Base-by-base conservation (phyloP, 208 protist genomes). In the Ichthyophonus hoferi region DNA sequence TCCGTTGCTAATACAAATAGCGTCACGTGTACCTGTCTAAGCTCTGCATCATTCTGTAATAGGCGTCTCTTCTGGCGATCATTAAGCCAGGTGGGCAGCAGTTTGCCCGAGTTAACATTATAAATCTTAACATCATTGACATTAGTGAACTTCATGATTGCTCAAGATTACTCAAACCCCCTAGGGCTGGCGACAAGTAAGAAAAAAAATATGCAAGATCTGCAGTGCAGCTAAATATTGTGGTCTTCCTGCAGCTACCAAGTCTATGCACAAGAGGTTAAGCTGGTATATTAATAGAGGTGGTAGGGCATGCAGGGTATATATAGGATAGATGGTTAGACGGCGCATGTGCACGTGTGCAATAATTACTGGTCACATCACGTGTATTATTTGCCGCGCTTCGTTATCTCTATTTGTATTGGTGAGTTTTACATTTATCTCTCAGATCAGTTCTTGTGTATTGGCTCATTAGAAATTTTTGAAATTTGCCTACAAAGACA, bases 71-170 rank as follows among this genome's bases (percentile, higher is more conserved):
- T 77, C 81, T 95, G 92, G 17, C 88, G 87, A 40, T 95, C 88
- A 39, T 39, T 78, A 24, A 95, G 40, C 92, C 93, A 96, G 40
- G 94, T 91, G 40, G 94, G 94, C 58, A 96, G 34, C 33, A 89
- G 88, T 87, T 95, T 96, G 39, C 93, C 94, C 0, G 92, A 91
- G 39, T 92, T 91, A 31, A 95, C 82, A 87, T 96, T 93, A 83
- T 95, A 96, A 14, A 96, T 90, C 58, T 95, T 95, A n/a, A 95
- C 91, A 37, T 90, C 83, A 42, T 90, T 90, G 3, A 83, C 50
- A 14, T 40, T 50, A 1, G 79, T 83, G 42, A 86, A 50, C 67
- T 91, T 89, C 79, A 91, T 90, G 86, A 2, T 82, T 88, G 17
- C n/a, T n/a, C 79, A 39, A 39, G 33, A 81, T 67, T 24, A 67